phyloP scores from a whole-genome alignment of 129 eudicot species.

The Lonicera japonica region DNA sequence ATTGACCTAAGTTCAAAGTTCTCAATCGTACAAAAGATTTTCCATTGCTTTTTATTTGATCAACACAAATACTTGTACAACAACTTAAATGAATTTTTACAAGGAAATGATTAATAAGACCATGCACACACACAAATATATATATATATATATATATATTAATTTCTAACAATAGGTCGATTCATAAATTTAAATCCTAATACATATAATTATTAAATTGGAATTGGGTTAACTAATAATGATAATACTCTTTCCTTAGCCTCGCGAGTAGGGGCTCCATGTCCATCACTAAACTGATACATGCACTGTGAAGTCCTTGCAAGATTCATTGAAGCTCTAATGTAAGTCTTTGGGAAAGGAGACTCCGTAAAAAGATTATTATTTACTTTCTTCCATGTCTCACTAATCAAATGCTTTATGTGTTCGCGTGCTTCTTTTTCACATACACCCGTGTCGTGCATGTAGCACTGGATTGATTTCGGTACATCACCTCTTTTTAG shows the following conservation, averaged over 20 bases:
- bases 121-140: too few species aligned
- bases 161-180: too few species aligned
- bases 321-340: constrained; percentile 6
- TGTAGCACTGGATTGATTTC: constrained; percentile 38
- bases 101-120: too few species aligned
- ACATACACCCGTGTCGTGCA: constrained; percentile 29
- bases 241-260: background rate
- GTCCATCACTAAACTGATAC: background rate
- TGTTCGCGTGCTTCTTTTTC: constrained; percentile 26
- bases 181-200: too few species aligned
- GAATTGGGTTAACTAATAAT: too few species aligned
- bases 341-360: background rate
- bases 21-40: too few species aligned
- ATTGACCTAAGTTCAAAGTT: too few species aligned
- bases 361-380: background rate
- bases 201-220: too few species aligned
- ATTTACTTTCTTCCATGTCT: constrained; percentile 28
- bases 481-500: constrained; percentile 42
- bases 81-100: too few species aligned
- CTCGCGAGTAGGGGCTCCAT: background rate
- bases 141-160: too few species aligned
- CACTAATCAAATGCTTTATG: constrained; percentile 2
- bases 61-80: too few species aligned
- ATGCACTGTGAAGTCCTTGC: constrained; percentile 4
- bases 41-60: too few species aligned